phyloP scores from a whole-genome alignment of 139 green algal genomes.

The Picochlorum sp. region DNA sequence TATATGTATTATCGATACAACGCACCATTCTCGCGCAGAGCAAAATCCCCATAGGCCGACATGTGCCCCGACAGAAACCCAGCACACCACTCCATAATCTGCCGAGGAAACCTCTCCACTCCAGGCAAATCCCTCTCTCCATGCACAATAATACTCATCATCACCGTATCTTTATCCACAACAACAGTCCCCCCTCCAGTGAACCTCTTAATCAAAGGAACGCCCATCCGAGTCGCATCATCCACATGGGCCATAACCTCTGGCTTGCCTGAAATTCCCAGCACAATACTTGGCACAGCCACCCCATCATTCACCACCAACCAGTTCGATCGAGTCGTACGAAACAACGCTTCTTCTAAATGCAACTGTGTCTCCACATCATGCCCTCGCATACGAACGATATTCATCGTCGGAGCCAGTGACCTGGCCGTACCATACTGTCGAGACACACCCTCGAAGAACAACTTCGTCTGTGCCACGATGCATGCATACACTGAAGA shows the following conservation, averaged over 20 bases:
- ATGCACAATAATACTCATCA: slow-evolving; percentile 37
- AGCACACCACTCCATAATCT: slow-evolving; percentile 89
- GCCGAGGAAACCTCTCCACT: slow-evolving; percentile 66
- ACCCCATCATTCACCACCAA: slow-evolving; percentile 78
- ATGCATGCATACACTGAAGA: too few relatives aligned
- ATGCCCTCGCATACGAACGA: slow-evolving; percentile 44
- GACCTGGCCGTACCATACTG: background rate
- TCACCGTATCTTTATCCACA: slow-evolving; percentile 76
- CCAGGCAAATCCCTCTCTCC: slow-evolving; percentile 26
- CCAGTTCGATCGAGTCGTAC: slow-evolving; percentile 65
- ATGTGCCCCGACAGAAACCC: slow-evolving; percentile 69
- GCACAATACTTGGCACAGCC: slow-evolving; percentile 55
- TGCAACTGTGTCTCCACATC: slow-evolving; percentile 66
- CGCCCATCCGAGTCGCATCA: slow-evolving; percentile 24
- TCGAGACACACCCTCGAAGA: too few relatives aligned
- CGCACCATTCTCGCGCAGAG: slow-evolving; percentile 68
- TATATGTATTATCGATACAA: background rate
- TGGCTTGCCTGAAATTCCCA: slow-evolving; percentile 89
- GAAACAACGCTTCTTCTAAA: slow-evolving; percentile 80
- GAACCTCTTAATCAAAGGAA: slow-evolving; percentile 80
- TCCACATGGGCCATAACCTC: slow-evolving; percentile 61
- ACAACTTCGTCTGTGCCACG: too few relatives aligned
- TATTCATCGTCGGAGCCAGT: background rate
- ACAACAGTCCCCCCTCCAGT: slow-evolving; percentile 95
- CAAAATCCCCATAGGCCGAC: slow-evolving; percentile 42